Percentiles rank a stretch among this genome's conserved stretches.
phyloP scores from a whole-genome alignment of 257 asterid species.

The Gentiana straminea region DNA sequence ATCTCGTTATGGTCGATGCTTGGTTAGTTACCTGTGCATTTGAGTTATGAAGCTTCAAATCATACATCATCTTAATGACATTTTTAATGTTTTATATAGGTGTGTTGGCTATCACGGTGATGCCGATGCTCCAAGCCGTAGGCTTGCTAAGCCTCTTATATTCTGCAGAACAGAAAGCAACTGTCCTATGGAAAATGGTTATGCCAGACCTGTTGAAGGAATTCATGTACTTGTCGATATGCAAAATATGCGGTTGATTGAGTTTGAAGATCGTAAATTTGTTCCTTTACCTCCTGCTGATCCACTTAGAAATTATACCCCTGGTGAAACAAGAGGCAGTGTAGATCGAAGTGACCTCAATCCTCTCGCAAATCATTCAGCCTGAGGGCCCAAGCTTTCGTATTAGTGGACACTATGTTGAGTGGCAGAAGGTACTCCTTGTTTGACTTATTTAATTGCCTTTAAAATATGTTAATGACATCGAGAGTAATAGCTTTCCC shows the following conservation, averaged over 20 bases:
- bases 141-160: constrained; percentile 95
- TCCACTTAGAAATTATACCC: constrained; percentile 85
- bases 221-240: constrained; percentile 87
- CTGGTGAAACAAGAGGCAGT: constrained; percentile 94
- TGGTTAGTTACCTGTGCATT: constrained; percentile 42
- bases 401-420: constrained; percentile 63
- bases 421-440: constrained; percentile 86
- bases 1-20: constrained; percentile 97
- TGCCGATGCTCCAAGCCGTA: constrained; percentile 86
- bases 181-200: constrained; percentile 96
- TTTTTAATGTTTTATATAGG: constrained; percentile 37
- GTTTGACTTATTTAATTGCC: constrained; percentile 3
- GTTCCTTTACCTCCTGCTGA: constrained; percentile 96
- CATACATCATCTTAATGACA: not conserved
- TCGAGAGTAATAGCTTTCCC: constrained; percentile 4
- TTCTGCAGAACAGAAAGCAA: constrained; percentile 93
- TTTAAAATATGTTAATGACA: not conserved
- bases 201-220: constrained; percentile 98
- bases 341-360: constrained; percentile 94
- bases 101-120: constrained; percentile 89
- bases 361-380: constrained; percentile 74
- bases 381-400: constrained; percentile 99
- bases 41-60: not conserved
- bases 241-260: constrained; percentile 87
- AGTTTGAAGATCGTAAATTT: constrained; percentile 89